Conservation (phyloP, 1,139 yeast genomes). For the Pneumocystis carinii region DNA sequence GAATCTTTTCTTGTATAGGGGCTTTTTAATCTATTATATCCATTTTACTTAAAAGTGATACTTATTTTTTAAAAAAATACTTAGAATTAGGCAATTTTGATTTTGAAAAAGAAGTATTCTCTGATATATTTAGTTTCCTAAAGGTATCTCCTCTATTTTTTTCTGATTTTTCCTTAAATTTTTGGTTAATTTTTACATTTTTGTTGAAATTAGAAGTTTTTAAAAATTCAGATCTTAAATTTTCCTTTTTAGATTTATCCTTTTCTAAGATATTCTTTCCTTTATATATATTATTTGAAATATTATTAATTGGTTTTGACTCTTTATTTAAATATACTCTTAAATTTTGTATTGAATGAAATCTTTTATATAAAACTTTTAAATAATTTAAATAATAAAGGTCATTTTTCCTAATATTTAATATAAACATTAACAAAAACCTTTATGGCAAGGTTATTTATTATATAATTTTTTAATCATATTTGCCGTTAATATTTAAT, state of each 20-base stretch:
- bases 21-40: neutral
- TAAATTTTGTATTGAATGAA: neutral
- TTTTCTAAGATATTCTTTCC: neutral
- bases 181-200: neutral
- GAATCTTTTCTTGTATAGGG: neutral
- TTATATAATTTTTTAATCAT: neutral
- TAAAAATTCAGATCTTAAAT: neutral
- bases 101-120: neutral
- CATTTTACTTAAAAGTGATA: neutral
- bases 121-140: neutral
- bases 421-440: neutral
- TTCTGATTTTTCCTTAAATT: neutral
- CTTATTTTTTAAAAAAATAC: neutral
- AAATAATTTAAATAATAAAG: neutral
- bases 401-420: neutral
- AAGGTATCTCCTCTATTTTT: neutral
- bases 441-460: neutral
- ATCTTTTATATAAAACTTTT: neutral
- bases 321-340: neutral
- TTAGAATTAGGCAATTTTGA: neutral
- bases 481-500: neutral
- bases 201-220: neutral
- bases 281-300: neutral
- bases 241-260: neutral
- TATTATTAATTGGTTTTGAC: neutral